Evolutionary conservation across 169 alveolate genomes (phyloP).

Genomic region (Plasmodium blacklocki): DNA sequence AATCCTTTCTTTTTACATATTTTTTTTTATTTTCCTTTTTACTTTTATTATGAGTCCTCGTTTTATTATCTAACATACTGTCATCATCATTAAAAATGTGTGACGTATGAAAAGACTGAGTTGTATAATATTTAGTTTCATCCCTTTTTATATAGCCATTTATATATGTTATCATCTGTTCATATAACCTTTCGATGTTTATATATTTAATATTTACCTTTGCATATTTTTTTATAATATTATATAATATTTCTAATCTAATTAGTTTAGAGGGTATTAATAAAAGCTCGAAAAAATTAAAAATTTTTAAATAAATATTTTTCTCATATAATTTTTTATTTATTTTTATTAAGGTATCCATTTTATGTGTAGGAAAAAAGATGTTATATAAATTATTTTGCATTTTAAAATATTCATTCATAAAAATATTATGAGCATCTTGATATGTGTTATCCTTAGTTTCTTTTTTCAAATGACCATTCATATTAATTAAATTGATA

Average conservation of each 20-base stretch:
- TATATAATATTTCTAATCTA: constrained; percentile 17
- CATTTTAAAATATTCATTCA: constrained; percentile 38
- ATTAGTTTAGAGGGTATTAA: constrained; percentile 35
- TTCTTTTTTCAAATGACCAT: no score
- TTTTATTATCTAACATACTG: not conserved
- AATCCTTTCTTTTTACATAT: no score
- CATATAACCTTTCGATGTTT: constrained; percentile 21
- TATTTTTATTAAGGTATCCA: constrained; percentile 17
- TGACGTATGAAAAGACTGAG: not conserved
- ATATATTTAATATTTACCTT: constrained; percentile 8
- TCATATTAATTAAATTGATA: not conserved
- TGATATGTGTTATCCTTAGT: no score
- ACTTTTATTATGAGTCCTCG: not conserved
- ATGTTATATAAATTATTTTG: constrained; percentile 35
- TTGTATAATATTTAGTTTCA: not conserved
- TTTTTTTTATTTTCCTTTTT: no score
- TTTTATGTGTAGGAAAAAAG: constrained; percentile 9
- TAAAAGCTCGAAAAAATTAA: constrained; percentile 48
- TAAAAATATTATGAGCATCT: constrained; percentile 13
- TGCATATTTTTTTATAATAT: constrained; percentile 16
- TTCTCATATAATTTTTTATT: constrained; percentile 37
- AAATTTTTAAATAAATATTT: constrained; percentile 37
- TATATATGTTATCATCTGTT: not conserved
- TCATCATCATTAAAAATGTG: not conserved
- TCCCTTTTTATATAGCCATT: not conserved